A percentile compares a stretch with the other conserved stretches of the same genome.
These are phyloP conservation scores for Paradendryphiella salina DNA, from an alignment of 2,329 filamentous ascomycete species.

Conservation along the genomic window DNA sequence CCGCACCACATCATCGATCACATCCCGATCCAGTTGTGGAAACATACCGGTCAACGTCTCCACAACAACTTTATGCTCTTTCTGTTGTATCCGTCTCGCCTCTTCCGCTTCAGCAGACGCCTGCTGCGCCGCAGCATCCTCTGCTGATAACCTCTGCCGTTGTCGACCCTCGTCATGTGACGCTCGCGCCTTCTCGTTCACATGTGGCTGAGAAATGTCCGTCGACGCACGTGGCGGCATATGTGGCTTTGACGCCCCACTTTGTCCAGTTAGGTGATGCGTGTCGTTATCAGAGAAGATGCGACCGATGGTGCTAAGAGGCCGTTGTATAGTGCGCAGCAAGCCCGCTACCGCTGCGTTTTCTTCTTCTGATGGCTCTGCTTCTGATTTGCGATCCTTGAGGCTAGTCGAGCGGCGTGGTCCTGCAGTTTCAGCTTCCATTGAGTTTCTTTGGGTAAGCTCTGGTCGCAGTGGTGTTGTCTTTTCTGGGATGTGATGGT, in stretches of 20 bases:
- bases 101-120: constrained; percentile 89
- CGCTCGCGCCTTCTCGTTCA: constrained; percentile 20
- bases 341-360: constrained; percentile 81
- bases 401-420: constrained; percentile 61
- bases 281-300: constrained; percentile 79
- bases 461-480: constrained; percentile 58
- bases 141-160: constrained; percentile 62
- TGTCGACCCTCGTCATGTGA: constrained; percentile 35
- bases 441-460: constrained; percentile 62
- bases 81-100: constrained; percentile 76
- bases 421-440: constrained; percentile 62
- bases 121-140: constrained; percentile 87
- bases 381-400: constrained; percentile 38
- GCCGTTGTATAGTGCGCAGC: constrained; percentile 86
- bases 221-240: constrained; percentile 51
- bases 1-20: constrained; percentile 95
- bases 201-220: constrained; percentile 18
- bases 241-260: constrained; percentile 55
- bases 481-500: constrained; percentile 53
- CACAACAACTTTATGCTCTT: constrained; percentile 87
- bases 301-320: constrained; percentile 85
- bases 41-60: constrained; percentile 97
- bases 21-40: constrained; percentile 86
- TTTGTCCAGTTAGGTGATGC: constrained; percentile 37
- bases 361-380: constrained; percentile 62